Conservation (phyloP, 176 grass and related monocot species). For the Poa annua region DNA sequence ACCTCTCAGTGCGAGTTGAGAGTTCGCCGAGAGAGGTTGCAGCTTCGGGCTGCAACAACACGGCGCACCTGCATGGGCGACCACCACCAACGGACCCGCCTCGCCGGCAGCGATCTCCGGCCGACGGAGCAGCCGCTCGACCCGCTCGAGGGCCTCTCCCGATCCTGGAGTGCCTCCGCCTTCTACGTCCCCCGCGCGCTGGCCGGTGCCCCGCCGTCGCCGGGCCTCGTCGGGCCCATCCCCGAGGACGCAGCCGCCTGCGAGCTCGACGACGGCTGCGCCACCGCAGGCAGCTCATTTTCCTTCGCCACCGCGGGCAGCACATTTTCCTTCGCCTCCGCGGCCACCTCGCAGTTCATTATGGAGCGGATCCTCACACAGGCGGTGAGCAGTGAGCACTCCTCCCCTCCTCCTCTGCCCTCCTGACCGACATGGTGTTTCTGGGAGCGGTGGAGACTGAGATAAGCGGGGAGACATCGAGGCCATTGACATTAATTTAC, state of each 20-base stretch:
- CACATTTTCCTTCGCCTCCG: slow-evolving; percentile 94
- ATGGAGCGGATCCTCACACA: slow-evolving; percentile 98
- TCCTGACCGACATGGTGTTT: too few species aligned
- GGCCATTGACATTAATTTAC: too few species aligned
- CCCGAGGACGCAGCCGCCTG: slow-evolving; percentile 68
- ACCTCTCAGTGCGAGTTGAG: too few species aligned
- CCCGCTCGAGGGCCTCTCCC: slow-evolving; percentile 90
- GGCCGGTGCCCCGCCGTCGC: slow-evolving; percentile 25
- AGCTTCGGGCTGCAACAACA: too few species aligned
- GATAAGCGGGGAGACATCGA: too few species aligned
- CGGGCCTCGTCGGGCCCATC: slow-evolving; percentile 47
- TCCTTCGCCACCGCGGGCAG: slow-evolving; percentile 89
- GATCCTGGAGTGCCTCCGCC: slow-evolving; percentile 61
- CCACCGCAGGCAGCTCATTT: slow-evolving; percentile 75
- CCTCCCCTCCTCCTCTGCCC: rapidly evolving
- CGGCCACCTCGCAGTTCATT: slow-evolving; percentile 93
- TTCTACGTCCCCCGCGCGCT: too few species aligned
- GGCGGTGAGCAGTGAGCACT: slow-evolving; percentile 66
- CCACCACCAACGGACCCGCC: slow-evolving; percentile 31
- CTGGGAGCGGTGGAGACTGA: too few species aligned
- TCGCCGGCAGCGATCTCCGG: slow-evolving; percentile 49
- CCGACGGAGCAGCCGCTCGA: slow-evolving; percentile 61
- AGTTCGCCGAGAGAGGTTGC: too few species aligned
- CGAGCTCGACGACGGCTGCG: slow-evolving; percentile 59
- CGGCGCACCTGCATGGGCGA: slow-evolving; percentile 44